These are phyloP conservation scores for Sporothrix brasiliensis DNA, from an alignment of 2,329 filamentous ascomycete genomes.

Conservation along the genomic window DNA sequence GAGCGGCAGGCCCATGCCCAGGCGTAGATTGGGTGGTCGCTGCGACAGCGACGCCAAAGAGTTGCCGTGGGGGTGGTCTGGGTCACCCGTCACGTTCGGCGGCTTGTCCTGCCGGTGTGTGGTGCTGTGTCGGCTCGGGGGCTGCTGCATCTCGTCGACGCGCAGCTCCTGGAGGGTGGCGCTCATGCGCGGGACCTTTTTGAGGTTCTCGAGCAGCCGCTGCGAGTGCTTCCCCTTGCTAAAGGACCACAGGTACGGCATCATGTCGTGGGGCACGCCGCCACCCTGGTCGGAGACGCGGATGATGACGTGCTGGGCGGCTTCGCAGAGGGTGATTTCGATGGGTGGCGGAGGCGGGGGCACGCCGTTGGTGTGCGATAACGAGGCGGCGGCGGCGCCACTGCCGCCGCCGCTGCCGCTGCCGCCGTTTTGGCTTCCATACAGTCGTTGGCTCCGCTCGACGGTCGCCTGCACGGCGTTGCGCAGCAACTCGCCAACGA, in stretches of 20 bases:
- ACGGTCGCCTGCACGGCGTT: conserved; percentile 94
- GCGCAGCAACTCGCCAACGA: conserved; percentile 88
- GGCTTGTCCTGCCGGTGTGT: conserved; percentile 11
- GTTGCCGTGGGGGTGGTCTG: conserved; percentile 44
- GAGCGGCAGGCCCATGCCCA: conserved; percentile 92
- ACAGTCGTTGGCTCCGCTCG: conserved; percentile 59
- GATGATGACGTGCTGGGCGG: conserved; percentile 92
- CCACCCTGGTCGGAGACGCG: conserved; percentile 94
- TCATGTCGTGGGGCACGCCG: conserved; percentile 79
- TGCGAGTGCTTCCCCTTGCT: conserved; percentile 84
- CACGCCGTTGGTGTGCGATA: too few relatives aligned
- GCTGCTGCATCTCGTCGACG: conserved; percentile 44
- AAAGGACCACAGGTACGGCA: conserved; percentile 95
- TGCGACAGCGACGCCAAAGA: conserved; percentile 80
- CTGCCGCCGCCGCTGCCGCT: too few relatives aligned
- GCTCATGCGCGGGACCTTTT: conserved; percentile 84
- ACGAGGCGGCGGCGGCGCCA: too few relatives aligned
- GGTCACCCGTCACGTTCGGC: background rate
- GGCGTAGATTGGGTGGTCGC: conserved; percentile 79
- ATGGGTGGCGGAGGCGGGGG: conserved; percentile 69
- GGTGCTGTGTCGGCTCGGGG: background rate
- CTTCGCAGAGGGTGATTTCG: conserved; percentile 92
- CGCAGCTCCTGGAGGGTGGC: conserved; percentile 89
- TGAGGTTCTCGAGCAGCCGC: conserved; percentile 79
- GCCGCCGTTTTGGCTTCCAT: conserved; percentile 38